These are phyloP conservation scores for Arthrobotrys musiformis DNA, from an alignment of 2,329 filamentous ascomycete species.

Conservation along the genomic window DNA sequence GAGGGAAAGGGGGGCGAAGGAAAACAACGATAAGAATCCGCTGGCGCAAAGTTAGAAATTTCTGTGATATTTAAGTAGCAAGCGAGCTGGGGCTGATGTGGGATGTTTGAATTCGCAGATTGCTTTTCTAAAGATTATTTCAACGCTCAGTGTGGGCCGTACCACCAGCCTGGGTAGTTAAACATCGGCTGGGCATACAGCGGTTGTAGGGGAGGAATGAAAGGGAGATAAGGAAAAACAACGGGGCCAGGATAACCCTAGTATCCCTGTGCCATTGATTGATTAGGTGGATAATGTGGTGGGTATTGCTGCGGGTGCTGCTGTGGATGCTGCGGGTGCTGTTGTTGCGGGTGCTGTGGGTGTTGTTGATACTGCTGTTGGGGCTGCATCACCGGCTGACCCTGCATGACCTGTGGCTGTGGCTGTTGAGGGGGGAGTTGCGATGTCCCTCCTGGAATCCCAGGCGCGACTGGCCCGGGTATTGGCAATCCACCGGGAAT, in stretches of 20 bases:
- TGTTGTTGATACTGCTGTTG: constrained; percentile 35
- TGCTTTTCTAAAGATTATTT: neutral
- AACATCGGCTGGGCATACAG: constrained; percentile 7
- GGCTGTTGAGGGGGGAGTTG: constrained; percentile 63
- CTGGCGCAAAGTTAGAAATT: neutral
- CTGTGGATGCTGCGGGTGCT: constrained; percentile 28
- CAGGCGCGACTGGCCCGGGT: constrained; percentile 36
- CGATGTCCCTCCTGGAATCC: constrained; percentile 42
- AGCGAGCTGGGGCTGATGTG: neutral
- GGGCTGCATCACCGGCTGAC: constrained; percentile 39
- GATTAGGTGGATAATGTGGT: constrained; percentile 56
- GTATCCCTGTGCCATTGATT: constrained; percentile 50
- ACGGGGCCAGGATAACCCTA: constrained; percentile 57
- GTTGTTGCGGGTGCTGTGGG: constrained; percentile 10
- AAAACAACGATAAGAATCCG: neutral
- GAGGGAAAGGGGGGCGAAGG: neutral
- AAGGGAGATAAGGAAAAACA: constrained; percentile 61
- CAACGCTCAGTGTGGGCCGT: neutral
- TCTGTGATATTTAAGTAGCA: neutral
- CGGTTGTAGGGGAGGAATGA: constrained; percentile 28
- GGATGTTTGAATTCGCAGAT: neutral
- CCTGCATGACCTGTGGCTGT: constrained; percentile 60
- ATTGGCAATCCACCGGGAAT: constrained; percentile 49
- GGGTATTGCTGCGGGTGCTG: constrained; percentile 56
- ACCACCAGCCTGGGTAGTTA: constrained; percentile 45